Percentiles rank a stretch among this genome's conserved stretches.
Conservation (phyloP, 202 grass and related monocot species). For the Alloteropsis angusta region DNA sequence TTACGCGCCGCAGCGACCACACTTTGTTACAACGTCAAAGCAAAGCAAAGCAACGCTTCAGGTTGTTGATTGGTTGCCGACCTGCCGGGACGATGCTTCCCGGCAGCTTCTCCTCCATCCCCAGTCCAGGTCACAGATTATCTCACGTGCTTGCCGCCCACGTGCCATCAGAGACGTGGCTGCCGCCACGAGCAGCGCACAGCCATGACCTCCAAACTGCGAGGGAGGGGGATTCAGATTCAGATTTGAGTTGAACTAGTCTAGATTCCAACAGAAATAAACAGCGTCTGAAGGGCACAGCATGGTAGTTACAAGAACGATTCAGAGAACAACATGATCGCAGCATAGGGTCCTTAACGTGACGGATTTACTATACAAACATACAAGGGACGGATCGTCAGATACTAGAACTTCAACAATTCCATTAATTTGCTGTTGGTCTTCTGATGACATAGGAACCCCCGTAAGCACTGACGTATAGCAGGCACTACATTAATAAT, state of each 20-base stretch:
- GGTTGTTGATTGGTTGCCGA: neutral
- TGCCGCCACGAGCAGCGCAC: neutral
- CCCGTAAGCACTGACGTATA: slow-evolving; percentile 33
- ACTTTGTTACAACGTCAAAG: slow-evolving; percentile 21
- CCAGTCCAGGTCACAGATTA: slow-evolving; percentile 10
- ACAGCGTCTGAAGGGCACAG: neutral
- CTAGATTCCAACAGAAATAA: neutral
- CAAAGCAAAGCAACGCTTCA: slow-evolving; percentile 6
- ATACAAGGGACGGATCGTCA: neutral
- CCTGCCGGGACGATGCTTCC: neutral
- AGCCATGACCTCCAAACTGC: slow-evolving; percentile 11
- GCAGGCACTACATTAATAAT: neutral
- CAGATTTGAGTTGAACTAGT: neutral
- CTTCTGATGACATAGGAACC: slow-evolving; percentile 4
- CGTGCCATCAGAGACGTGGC: neutral
- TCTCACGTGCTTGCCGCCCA: neutral
- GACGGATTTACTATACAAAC: neutral
- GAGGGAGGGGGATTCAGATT: neutral
- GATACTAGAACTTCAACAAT: neutral
- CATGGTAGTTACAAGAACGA: neutral
- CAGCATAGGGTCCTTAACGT: neutral
- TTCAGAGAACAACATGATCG: neutral
- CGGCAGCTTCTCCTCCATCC: neutral
- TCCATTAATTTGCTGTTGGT: neutral
- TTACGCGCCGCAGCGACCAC: neutral